Evolutionary conservation across 257 asterid species (phyloP).

Genomic region (Solanum pinnatisectum): DNA sequence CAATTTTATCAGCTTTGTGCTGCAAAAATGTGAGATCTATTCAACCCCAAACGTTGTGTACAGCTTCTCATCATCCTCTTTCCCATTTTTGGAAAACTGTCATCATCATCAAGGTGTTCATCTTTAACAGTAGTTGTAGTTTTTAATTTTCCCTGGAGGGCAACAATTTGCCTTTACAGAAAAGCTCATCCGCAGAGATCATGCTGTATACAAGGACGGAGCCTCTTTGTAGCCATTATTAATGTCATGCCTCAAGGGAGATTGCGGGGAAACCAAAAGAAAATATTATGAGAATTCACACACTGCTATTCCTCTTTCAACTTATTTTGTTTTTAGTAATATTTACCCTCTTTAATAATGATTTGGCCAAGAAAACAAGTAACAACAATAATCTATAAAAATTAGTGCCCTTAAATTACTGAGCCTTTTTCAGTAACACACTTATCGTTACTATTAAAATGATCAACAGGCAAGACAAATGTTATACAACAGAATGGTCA

Average conservation of each 20-base stretch:
- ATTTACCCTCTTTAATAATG: too few species aligned
- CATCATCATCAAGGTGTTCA: conserved; percentile 49
- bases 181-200: conserved; percentile 68
- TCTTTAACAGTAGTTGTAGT: conserved; percentile 43
- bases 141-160: conserved; percentile 33
- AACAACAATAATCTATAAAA: too few species aligned
- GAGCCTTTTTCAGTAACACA: neutral
- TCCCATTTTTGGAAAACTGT: conserved; percentile 1
- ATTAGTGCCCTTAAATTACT: too few species aligned
- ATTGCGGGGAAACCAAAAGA: too few species aligned
- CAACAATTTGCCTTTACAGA: conserved; percentile 57
- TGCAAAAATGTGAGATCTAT: conserved; percentile 25
- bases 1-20: conserved; percentile 23
- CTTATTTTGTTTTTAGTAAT: too few species aligned
- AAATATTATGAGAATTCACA: too few species aligned
- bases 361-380: too few species aligned
- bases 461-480: neutral
- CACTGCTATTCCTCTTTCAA: too few species aligned
- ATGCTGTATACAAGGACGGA: conserved; percentile 31
- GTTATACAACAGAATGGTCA: neutral
- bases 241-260: conserved; percentile 25
- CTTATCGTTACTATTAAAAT: neutral
- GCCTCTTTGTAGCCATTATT: conserved; percentile 54
- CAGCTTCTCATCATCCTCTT: conserved; percentile 29
- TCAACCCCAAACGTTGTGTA: conserved; percentile 60